Base-by-base conservation (phyloP, 2,329 filamentous ascomycete species). In the Verticillium tricorpus region DNA sequence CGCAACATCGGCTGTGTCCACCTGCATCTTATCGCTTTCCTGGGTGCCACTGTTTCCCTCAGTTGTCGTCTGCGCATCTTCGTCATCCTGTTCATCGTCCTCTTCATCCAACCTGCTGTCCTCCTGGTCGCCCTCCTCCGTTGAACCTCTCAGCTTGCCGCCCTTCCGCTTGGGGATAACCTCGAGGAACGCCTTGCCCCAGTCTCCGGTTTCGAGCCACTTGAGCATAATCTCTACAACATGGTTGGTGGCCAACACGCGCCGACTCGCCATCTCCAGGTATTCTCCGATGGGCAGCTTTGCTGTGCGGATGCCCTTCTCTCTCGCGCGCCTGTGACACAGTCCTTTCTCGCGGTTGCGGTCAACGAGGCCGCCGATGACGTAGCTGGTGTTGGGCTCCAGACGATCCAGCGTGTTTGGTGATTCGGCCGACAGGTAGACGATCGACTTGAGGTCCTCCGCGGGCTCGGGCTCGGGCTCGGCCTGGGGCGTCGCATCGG, bases 321-420 rank as follows among this genome's bases (percentile, higher is more conserved):
- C 86, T 60, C 85, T 81, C 0, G 95, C 95, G 17, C 90, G 84
- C 69, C 89, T 89, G 81, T 97, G 93, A 76, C 95, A 99, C 40
- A 99, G 82, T 1, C 92, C 93, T 79, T 99, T 99, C 76, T 99
- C 89, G 55, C 95, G 86, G 76, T 99, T 99, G 77, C 93, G 93
- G 78, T 99, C 95, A 31, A 99, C 95, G 39, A 99, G 82, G 0
- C 94, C 95, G 39, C 95, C 95, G 61, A 99, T 90, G 65, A 99
- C 89, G 74, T 99, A 99, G 62, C 88, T 94, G 64, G 89, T 93
- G 76, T 95, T 89, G 0, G 93, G 92, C 73, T 93, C 92, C 54
- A 99, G 84, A 54, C 90, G 85, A 6, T 89, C 88, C 34, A 99
- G 82, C 0, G 90, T 94, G 67, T 96, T 83, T 0, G 90, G 88